Percentiles rank a stretch among this genome's conserved stretches.
Evolutionary conservation across 768 basidiomycete genomes (phyloP).

Genomic region (Panaeolus papilionaceus): DNA sequence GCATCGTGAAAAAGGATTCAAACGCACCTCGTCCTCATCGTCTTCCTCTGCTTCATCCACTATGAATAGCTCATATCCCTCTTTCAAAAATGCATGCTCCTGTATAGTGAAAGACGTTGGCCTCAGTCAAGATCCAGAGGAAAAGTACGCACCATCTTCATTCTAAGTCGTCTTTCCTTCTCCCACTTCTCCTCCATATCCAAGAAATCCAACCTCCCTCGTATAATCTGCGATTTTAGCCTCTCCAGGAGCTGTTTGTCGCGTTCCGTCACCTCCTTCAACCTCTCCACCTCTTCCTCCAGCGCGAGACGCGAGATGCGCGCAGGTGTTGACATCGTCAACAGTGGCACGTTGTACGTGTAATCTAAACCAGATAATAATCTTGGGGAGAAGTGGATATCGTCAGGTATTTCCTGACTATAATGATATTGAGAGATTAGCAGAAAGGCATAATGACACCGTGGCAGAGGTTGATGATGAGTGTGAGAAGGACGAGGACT

Average conservation of each 20-base stretch:
- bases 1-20: not conserved
- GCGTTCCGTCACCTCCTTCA: not conserved
- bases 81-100: not conserved
- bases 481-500: not conserved
- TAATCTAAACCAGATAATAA: not conserved
- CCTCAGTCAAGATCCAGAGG: not conserved
- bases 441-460: not conserved
- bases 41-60: not conserved
- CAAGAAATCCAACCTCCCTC: not conserved
- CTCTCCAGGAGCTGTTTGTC: not conserved
- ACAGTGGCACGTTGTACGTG: not conserved
- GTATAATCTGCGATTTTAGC: not conserved
- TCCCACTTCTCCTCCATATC: conserved; percentile 6
- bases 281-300: not conserved
- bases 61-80: not conserved
- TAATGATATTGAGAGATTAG: not conserved
- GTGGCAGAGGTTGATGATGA: not conserved
- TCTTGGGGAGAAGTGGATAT: not conserved
- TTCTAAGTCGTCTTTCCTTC: not conserved
- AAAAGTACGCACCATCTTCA: not conserved
- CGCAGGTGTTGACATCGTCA: not conserved
- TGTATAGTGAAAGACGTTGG: not conserved
- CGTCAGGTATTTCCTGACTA: not conserved
- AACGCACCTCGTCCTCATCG: not conserved
- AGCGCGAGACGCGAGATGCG: not conserved